Base-by-base conservation (phyloP, 768 basidiomycete genomes). In the Amylocystis lapponica region DNA sequence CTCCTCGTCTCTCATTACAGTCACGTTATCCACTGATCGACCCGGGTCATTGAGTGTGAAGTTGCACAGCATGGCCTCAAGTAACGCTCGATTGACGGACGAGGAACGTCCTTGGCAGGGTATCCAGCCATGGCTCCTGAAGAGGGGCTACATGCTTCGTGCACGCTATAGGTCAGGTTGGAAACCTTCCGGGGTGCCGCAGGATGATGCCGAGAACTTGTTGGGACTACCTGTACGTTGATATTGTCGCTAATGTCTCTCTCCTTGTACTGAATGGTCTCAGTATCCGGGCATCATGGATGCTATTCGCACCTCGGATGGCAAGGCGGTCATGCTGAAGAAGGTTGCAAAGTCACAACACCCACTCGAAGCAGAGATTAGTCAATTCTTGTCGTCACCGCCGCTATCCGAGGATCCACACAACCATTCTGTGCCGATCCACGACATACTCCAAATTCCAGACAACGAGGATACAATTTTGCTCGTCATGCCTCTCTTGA, bases 401-500 rank as follows among this genome's bases (percentile, higher is more conserved):
- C 44, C 50, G 8, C 41, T 60, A 3, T 22, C 43, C 2, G 34
- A 36, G 10, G 54, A 62, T 32, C 53, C 57, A 0, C 39, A 50
- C 4, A 63, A 62, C 36, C 61, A 62, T 32, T 53, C 48, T 37
- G 50, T 50, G 1, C 56, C 55, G 3, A 27, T 59, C 10, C 32
- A 47, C 27, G 61, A 59, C 3, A 38, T 56, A 5, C 27, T 62
- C 2, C 32, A 48, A n/a, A 46, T 48, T 16, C 47, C 53, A 1
- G 27, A 25, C 8, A 20, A 37, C 22, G n/a, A n/a, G 16, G 46
- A 48, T 17, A 32, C 39, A 5, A 31, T 13, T 17, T 23, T 60
- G 5, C 43, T 70, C n/a, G 67, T 68, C 7, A 59, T 65, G 50
- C 68, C 69, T 1, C 42, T 61, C 11, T 35, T 67, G 13, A 52